Base-by-base conservation (phyloP, 208 protist genomes). In the Acanthamoeba royreba region DNA sequence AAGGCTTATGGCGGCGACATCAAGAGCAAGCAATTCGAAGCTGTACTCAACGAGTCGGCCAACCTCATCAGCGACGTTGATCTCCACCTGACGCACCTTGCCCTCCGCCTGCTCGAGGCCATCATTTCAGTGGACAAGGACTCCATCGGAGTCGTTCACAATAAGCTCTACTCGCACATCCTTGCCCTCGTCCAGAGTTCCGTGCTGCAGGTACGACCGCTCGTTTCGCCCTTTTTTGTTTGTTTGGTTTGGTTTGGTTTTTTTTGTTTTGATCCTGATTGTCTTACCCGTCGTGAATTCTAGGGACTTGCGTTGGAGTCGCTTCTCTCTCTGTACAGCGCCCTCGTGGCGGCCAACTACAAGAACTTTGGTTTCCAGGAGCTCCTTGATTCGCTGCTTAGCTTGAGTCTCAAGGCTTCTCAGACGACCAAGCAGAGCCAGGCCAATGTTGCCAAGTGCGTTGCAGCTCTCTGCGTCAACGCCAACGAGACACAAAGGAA, bases 191-290 rank as follows among this genome's bases (percentile, higher is more conserved):
- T 98, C 5, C 91, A 89, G 42, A 95, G 90, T 17, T 74, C 96
- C 22, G 46, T 98, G 4, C 95, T 98, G 28, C 97, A 98, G 94
- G 97, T 97, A 61, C 55, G 63, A 8, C 92, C 97, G 2, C 94
- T 98, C 77, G 11, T 46, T 93, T 22, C 31, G 11, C 43, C 31
- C 58, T 43, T 61, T 69, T 38, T 19, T 25, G 22, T 89, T 94
- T 86, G 17, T 61, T 13, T 66, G 40, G 45, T 88, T 58, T 31
- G 35, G 89, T 13, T 28, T 93, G 28, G 52, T 81, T 58, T 33
- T 94, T 25, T 47, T 79, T 9, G 19, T 19, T 9, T 55, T 19
- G 49, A 25, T 55, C 49, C 19, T 9, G 49, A 58, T 83, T 33
- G 74, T 13, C 11, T 33, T 31, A n/a, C 33, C 31, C 25, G 28